Evolutionary conservation across 2,329 filamentous ascomycete species (phyloP), one percentile per base, ranked within the genome.

Genomic region (Pseudogymnoascus sp.): DNA sequence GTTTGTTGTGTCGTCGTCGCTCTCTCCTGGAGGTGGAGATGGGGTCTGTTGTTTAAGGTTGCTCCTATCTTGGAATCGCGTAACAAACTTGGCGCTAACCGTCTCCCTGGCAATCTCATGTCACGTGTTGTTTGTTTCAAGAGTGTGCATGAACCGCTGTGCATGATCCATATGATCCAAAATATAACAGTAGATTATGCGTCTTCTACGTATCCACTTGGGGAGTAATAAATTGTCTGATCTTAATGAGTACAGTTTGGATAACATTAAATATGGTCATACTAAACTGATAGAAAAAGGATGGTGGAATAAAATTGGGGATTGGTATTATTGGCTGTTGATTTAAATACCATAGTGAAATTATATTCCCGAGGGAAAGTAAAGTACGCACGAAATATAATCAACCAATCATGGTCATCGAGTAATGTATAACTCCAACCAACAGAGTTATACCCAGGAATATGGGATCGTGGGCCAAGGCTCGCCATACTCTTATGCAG

Each of bases 21-120:
- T 52, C 45, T 52, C 45, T 52, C 45, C 45, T 52, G 26, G 26
- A 30, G 26, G 45, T 52, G 15, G 41, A 52, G 45, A 52, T 52
- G 45, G 45, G 41, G 26, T 52, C 45, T 52, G 45, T 52, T 52
- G 45, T 30, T 52, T 19, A 52, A 52, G 45, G 45, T 52, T 52
- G 45, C 45, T 52, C 45, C 45, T 52, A 52, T 52, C 45, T 52
- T 52, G 45, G 45, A 52, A 52, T 52, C 45, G 45, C 45, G 45
- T 52, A 52, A 52, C 45, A 52, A 52, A 52, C 33, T 30, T 52
- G 45, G 45, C 45, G 45, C 45, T 52, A 52, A 52, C 45, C 45
- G 45, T 52, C 45, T 52, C 45, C 45, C 45, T 52, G 26, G 45
- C 45, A 52, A 52, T 52, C 45, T 52, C 45, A 13, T 12, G n/a